Evolutionary conservation across 805 yeast genomes (phyloP).

Genomic region (Cyberlindnera mrakii): DNA sequence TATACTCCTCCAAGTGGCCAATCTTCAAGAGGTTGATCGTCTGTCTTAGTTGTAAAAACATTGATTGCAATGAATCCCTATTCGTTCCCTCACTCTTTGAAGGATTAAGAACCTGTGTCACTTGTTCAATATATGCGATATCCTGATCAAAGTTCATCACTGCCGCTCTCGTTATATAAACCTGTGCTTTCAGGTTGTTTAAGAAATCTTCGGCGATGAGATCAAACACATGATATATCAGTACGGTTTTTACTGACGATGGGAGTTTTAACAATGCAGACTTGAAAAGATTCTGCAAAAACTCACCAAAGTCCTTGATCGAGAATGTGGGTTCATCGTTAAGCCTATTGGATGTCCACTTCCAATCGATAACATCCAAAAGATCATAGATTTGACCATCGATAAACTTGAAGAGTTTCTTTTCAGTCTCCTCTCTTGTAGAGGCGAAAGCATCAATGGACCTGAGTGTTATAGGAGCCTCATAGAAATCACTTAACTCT

Average conservation of each 20-base stretch:
- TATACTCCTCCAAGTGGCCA: slow-evolving; percentile 60
- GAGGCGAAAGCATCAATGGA: slow-evolving; percentile 51
- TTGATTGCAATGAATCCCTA: slow-evolving; percentile 55
- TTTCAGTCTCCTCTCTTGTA: slow-evolving; percentile 69
- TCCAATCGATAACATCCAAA: slow-evolving; percentile 78
- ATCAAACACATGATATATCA: slow-evolving; percentile 85
- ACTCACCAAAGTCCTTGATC: slow-evolving; percentile 79
- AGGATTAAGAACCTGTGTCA: slow-evolving; percentile 32
- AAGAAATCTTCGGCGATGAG: slow-evolving; percentile 69
- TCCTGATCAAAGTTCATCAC: slow-evolving; percentile 79
- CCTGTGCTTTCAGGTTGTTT: slow-evolving; percentile 47
- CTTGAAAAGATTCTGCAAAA: slow-evolving; percentile 76
- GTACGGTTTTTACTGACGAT: slow-evolving; percentile 62
- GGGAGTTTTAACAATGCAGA: slow-evolving; percentile 84
- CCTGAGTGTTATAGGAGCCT: slow-evolving; percentile 36
- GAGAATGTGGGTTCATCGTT: slow-evolving; percentile 64
- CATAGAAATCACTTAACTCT: slow-evolving; percentile 29
- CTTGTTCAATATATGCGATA: slow-evolving; percentile 63
- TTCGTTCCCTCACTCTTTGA: slow-evolving; percentile 13
- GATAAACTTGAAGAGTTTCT: slow-evolving; percentile 73
- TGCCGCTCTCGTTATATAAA: slow-evolving; percentile 46
- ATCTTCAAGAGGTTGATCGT: slow-evolving; percentile 63
- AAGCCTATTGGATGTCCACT: slow-evolving; percentile 58
- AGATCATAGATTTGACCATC: slow-evolving; percentile 76
- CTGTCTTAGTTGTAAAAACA: slow-evolving; percentile 76